phyloP scores from a whole-genome alignment of 2,329 filamentous ascomycete genomes.

The Colletotrichum tofieldiae region DNA sequence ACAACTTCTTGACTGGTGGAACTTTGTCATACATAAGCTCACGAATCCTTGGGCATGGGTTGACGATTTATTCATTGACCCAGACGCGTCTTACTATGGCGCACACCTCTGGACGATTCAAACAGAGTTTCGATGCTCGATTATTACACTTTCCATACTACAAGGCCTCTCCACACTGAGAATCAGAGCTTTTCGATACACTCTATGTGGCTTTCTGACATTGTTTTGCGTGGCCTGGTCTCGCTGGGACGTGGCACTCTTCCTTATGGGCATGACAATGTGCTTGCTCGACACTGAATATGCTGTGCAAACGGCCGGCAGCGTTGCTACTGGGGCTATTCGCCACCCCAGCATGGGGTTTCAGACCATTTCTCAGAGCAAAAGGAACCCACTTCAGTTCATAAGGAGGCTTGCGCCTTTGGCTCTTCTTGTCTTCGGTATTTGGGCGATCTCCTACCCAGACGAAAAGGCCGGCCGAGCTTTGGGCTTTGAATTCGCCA shows the following conservation, averaged over 20 bases:
- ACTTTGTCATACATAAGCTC: constrained; percentile 41
- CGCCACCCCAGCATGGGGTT: not conserved
- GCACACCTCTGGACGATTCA: constrained; percentile 74
- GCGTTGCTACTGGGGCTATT: not conserved
- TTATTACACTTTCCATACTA: constrained; percentile 46
- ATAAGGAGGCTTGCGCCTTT: not conserved
- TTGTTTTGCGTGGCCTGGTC: not conserved
- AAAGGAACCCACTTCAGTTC: not conserved
- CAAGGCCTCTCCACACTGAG: constrained; percentile 63
- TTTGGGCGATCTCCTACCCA: not conserved
- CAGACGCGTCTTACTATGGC: constrained; percentile 63
- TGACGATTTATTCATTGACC: constrained; percentile 42
- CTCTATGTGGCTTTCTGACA: not conserved
- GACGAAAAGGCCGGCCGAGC: not conserved
- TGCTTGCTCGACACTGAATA: not conserved
- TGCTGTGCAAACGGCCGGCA: not conserved
- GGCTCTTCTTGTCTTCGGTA: not conserved
- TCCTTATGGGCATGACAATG: not conserved
- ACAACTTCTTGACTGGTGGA: constrained; percentile 63
- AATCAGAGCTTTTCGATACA: not conserved
- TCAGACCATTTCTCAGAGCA: not conserved
- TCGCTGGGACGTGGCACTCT: not conserved
- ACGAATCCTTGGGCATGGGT: constrained; percentile 1
- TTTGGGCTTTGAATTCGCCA: not conserved
- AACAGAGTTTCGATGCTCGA: constrained; percentile 71